Evolutionary conservation across 805 yeast genomes (phyloP).

Genomic region (Candida odintsovae): DNA sequence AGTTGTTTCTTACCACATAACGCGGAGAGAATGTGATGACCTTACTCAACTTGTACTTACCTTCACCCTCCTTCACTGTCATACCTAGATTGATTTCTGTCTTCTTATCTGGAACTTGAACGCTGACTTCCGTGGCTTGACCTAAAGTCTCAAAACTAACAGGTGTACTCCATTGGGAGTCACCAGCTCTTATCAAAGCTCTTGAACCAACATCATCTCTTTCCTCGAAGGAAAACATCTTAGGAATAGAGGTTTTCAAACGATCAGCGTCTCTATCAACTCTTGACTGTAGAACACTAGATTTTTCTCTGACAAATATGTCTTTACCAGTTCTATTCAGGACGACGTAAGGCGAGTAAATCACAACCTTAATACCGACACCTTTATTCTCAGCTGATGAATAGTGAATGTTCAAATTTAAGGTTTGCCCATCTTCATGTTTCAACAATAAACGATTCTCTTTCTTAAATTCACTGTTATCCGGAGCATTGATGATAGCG

Average conservation of each 20-base stretch:
- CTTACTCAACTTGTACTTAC: conserved; percentile 71
- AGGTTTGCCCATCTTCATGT: conserved; percentile 59
- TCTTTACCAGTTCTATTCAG: conserved; percentile 74
- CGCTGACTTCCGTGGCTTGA: conserved; percentile 53
- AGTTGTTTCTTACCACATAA: conserved; percentile 62
- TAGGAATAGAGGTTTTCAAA: conserved; percentile 43
- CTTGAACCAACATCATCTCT: conserved; percentile 55
- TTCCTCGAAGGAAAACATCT: conserved; percentile 78
- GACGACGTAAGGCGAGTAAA: conserved; percentile 83
- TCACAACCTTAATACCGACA: conserved; percentile 56
- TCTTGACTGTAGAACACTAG: conserved; percentile 45
- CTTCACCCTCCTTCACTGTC: conserved; percentile 74
- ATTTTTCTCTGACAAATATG: conserved; percentile 47
- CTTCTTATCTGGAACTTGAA: conserved; percentile 44
- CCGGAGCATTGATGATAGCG: conserved; percentile 59
- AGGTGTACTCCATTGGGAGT: conserved; percentile 66
- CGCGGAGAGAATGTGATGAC: conserved; percentile 80
- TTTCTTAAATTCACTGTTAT: conserved; percentile 44
- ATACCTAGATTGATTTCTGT: conserved; percentile 73
- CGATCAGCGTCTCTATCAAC: conserved; percentile 27
- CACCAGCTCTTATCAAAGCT: conserved; percentile 59
- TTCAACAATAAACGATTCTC: conserved; percentile 50
- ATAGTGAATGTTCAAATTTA: conserved; percentile 63
- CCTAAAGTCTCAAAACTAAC: conserved; percentile 90
- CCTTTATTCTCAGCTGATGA: conserved; percentile 42